Evolutionary conservation across 805 yeast genomes (phyloP).

Genomic region (Metschnikowia dekortorum): DNA sequence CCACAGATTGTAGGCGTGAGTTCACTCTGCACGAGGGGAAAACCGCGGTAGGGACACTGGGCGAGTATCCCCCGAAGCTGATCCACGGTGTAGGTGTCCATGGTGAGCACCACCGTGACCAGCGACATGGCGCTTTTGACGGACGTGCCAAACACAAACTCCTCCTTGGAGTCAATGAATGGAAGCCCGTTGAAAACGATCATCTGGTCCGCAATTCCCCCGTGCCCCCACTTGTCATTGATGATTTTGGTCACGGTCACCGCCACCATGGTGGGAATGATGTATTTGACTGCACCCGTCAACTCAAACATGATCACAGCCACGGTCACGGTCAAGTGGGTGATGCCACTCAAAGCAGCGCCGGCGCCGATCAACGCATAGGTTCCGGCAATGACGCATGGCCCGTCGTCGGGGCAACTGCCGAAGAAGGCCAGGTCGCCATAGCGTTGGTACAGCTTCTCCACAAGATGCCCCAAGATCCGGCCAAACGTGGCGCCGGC

Average conservation of each 20-base stretch:
- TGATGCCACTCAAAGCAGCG: slow-evolving; percentile 90
- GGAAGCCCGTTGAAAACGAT: slow-evolving; percentile 87
- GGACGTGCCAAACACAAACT: slow-evolving; percentile 44
- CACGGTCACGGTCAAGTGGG: slow-evolving; percentile 86
- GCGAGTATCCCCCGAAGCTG: slow-evolving; percentile 31
- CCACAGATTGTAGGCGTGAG: slow-evolving; percentile 42
- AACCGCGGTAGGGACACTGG: slow-evolving; percentile 40
- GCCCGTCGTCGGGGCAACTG: slow-evolving; percentile 29
- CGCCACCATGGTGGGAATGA: slow-evolving; percentile 94
- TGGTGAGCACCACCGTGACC: slow-evolving; percentile 34
- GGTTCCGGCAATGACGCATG: slow-evolving; percentile 86
- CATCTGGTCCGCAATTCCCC: slow-evolving; percentile 96
- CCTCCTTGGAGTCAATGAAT: slow-evolving; percentile 67
- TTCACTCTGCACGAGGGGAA: slow-evolving; percentile 48
- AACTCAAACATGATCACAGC: slow-evolving; percentile 94
- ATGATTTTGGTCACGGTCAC: slow-evolving; percentile 83
- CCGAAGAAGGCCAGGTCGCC: slow-evolving; percentile 32
- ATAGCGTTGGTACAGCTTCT: slow-evolving; percentile 31
- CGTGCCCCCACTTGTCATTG: slow-evolving; percentile 69
- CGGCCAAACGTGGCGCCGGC: slow-evolving; percentile 95
- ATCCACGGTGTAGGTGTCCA: slow-evolving; percentile 21
- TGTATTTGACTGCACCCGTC: slow-evolving; percentile 90
- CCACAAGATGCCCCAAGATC: slow-evolving; percentile 72
- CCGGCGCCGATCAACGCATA: slow-evolving; percentile 97
- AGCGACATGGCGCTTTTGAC: slow-evolving; percentile 63